These are phyloP conservation scores for Pleurotus tuber-regium DNA, from an alignment of 768 basidiomycete genomes.

Conservation along the genomic window DNA sequence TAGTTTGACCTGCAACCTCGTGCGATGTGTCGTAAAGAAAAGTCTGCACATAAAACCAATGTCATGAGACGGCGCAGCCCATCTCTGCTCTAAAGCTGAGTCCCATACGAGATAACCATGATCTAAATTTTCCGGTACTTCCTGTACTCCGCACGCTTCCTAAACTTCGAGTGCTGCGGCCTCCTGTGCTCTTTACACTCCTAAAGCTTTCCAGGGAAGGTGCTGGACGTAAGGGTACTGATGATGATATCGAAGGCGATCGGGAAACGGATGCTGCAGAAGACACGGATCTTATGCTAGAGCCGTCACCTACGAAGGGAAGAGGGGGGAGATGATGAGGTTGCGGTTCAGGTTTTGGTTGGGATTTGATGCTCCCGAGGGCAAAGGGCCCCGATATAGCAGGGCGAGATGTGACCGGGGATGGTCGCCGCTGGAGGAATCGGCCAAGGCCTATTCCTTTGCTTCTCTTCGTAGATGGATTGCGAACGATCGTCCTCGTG, in stretches of 20 bases:
- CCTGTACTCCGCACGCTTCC: conserved; percentile 41
- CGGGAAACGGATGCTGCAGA: not conserved
- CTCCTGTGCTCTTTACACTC: conserved; percentile 35
- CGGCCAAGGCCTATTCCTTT: conserved; percentile 12
- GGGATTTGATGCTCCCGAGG: conserved; percentile 27
- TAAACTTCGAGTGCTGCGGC: conserved; percentile 42
- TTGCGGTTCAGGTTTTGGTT: not conserved
- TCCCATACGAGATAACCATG: conserved; percentile 37
- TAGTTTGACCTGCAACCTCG: too few relatives aligned
- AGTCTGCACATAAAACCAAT: too few relatives aligned
- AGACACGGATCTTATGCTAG: conserved; percentile 6
- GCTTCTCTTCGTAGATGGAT: conserved; percentile 2
- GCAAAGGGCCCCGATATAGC: conserved; percentile 46
- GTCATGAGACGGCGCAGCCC: conserved; percentile 11
- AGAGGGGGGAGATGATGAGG: not conserved
- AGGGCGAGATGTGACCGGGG: conserved; percentile 23
- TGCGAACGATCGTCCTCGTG: conserved; percentile 1
- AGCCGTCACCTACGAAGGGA: not conserved
- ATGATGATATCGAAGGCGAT: conserved; percentile 1
- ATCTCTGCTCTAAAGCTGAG: conserved; percentile 18
- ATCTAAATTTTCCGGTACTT: conserved; percentile 36
- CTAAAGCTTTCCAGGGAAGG: conserved; percentile 49
- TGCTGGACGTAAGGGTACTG: conserved; percentile 28
- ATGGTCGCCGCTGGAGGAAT: conserved; percentile 33
- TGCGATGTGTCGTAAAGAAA: too few relatives aligned